phyloP scores from a whole-genome alignment of 805 yeast genomes.

The Metschnikowia bowlesiae region DNA sequence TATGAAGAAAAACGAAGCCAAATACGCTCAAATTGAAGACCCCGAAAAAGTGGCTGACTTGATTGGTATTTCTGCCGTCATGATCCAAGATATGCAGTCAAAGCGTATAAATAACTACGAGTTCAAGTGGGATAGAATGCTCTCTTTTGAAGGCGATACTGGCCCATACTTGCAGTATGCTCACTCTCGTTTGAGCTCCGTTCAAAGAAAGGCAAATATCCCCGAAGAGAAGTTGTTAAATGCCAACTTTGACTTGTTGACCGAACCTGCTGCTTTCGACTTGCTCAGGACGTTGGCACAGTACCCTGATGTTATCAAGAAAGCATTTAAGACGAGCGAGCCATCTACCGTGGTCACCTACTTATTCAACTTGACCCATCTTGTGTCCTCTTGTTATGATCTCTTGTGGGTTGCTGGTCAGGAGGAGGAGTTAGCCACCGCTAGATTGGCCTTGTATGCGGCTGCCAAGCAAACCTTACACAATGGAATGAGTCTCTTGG shows the following conservation, averaged over 20 bases:
- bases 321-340: conserved; percentile 79
- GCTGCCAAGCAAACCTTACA: conserved; percentile 84
- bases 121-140: conserved; percentile 97
- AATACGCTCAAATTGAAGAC: conserved; percentile 87
- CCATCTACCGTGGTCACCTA: conserved; percentile 94
- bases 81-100: conserved; percentile 98
- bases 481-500: conserved; percentile 87
- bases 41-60: conserved; percentile 95
- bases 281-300: conserved; percentile 77
- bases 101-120: conserved; percentile 95
- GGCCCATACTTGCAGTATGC: conserved; percentile 99
- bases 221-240: conserved; percentile 36
- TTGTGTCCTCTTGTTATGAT: conserved; percentile 94
- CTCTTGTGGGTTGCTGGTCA: conserved; percentile 97
- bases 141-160: conserved; percentile 97
- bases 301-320: conserved; percentile 85
- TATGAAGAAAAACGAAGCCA: conserved; percentile 86
- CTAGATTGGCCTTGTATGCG: conserved; percentile 87
- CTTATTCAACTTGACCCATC: conserved; percentile 85
- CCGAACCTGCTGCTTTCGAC: conserved; percentile 65
- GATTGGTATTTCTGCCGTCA: conserved; percentile 94
- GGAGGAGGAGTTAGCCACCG: conserved; percentile 75
- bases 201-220: conserved; percentile 73
- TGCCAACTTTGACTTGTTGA: conserved; percentile 59
- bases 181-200: conserved; percentile 92